Conservation (phyloP, 2,329 filamentous ascomycete species). For the Fusarium fracticaudum region DNA sequence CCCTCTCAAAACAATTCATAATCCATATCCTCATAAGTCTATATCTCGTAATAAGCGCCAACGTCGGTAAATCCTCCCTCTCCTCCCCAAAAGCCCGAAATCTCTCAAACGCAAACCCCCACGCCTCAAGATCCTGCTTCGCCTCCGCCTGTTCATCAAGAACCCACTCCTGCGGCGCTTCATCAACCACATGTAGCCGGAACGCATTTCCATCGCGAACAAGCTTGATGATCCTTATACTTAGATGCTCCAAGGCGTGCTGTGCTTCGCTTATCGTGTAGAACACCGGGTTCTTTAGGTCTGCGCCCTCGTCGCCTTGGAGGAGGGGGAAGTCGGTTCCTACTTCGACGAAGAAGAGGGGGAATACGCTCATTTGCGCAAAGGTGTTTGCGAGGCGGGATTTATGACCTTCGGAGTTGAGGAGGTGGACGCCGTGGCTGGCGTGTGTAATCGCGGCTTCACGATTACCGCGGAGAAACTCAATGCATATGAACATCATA, state of each 20-base stretch:
- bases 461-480: conserved; percentile 52
- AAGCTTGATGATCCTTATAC: conserved; percentile 44
- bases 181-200: conserved; percentile 28
- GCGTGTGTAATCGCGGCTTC: conserved; percentile 50
- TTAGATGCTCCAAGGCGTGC: conserved; percentile 42
- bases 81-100: conserved; percentile 1
- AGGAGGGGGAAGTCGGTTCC: conserved; percentile 10
- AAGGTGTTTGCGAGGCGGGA: conserved; percentile 50
- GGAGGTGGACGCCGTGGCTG: conserved; percentile 51
- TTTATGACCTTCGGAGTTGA: conserved; percentile 40
- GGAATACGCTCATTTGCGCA: conserved; percentile 51
- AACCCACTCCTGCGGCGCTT: conserved; percentile 20
- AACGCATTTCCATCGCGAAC: conserved; percentile 44
- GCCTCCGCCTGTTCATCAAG: conserved; percentile 38
- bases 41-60: conserved; percentile 46
- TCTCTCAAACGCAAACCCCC: conserved; percentile 43
- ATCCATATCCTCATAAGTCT: conserved; percentile 48
- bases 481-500: conserved; percentile 56
- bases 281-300: not conserved
- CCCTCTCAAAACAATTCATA: conserved; percentile 39
- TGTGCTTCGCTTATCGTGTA: conserved; percentile 40
- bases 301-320: not conserved
- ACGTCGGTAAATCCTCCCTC: conserved; percentile 5
- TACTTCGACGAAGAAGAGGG: conserved; percentile 49
- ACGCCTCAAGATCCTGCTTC: conserved; percentile 39